phyloP scores from a whole-genome alignment of 129 eudicot species.

The Silybum marianum region DNA sequence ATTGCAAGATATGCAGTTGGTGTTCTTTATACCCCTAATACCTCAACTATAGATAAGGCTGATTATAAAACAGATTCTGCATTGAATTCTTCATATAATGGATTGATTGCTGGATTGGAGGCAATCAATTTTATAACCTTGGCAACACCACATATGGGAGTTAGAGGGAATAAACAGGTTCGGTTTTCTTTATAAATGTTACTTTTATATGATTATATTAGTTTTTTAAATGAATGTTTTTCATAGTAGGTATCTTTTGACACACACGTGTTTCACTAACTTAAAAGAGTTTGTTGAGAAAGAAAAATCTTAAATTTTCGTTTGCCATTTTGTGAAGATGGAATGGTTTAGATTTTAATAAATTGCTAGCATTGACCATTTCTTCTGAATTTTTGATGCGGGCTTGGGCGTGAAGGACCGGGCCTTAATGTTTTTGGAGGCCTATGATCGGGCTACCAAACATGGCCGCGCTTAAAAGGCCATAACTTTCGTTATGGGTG shows the following conservation, averaged over 20 bases:
- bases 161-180: constrained; percentile 98
- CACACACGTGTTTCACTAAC: background rate
- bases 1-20: constrained; percentile 86
- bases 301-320: background rate
- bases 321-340: background rate
- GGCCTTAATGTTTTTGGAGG: no score
- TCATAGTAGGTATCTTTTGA: background rate
- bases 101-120: constrained; percentile 81
- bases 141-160: constrained; percentile 98
- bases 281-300: background rate
- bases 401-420: no score
- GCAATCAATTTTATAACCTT: constrained; percentile 85
- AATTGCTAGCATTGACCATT: no score
- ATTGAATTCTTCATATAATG: constrained; percentile 30
- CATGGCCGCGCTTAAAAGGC: no score
- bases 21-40: constrained; percentile 49
- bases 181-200: constrained; percentile 1
- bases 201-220: background rate
- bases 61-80: constrained; percentile 33
- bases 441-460: no score
- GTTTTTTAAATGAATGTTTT: no score
- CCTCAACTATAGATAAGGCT: constrained; percentile 10
- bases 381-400: no score
- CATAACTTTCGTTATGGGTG: no score
- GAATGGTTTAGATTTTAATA: background rate